Evolutionary conservation across 306 rosid species (phyloP).

Genomic region (Vigna mungo): DNA sequence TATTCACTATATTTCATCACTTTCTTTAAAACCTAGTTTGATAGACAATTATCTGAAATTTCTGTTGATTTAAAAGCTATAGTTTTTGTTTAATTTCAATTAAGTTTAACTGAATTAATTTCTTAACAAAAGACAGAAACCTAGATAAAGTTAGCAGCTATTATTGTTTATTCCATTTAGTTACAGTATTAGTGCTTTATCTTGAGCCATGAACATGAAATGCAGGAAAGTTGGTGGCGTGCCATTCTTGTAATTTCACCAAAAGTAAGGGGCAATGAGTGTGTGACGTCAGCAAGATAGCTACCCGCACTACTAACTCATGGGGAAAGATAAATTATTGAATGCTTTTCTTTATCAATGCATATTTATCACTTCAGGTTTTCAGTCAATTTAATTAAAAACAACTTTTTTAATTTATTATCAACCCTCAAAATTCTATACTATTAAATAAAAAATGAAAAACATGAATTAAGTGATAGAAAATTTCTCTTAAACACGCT

Average conservation of each 20-base stretch:
- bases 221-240: not conserved
- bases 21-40: no score
- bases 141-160: not conserved
- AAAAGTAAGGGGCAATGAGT: conserved; percentile 41
- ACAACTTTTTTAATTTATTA: no score
- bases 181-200: not conserved
- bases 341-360: not conserved
- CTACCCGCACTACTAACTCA: conserved; percentile 59
- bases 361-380: not conserved
- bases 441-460: no score
- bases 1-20: no score
- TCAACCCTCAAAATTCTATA: no score
- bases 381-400: not conserved
- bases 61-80: no score
- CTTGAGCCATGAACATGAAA: not conserved
- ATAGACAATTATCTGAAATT: no score
- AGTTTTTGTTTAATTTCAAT: no score
- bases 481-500: no score
- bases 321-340: not conserved
- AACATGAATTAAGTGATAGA: no score
- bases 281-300: conserved; percentile 66
- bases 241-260: conserved; percentile 41
- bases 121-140: no score
- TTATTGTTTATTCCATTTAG: not conserved
- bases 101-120: no score